Evolutionary conservation across 768 basidiomycete species (phyloP), one percentile per base, ranked within the genome.

Genomic region (Boletellus ananiceps): DNA sequence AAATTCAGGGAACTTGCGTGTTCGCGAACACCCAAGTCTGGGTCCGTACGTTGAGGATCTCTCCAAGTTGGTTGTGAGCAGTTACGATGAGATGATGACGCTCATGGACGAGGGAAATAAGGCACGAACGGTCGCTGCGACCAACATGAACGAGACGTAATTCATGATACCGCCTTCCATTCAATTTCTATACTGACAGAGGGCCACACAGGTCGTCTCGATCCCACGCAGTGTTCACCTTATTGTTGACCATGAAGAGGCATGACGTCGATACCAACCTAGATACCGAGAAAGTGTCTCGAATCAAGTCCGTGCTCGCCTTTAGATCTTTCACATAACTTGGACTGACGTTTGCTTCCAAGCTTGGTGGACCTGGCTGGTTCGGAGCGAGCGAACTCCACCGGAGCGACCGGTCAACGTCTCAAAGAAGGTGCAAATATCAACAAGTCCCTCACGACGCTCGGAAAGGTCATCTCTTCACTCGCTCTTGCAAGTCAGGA

Each of bases 41-140:
- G 93, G 93, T 5, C 95, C 96, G n/a, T 99, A 99, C 66, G 96
- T 99, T 44, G 96, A 99, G 71, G 93, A 95, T 72, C 76, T 99
- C 49, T 93, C 91, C 61, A 92, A 92, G 69, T 81, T 98, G 47
- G 86, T 86, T 25, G 96, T 98, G 39, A 84, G 80, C 63, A 87
- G 77, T 67, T 98, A 94, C 65, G 82, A 88, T 27, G 95, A 96
- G 66, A 96, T 99, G 88, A 95, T 96, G 88, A 92, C 86, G 5
- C 85, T 99, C 64, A 98, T 98, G 95, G 95, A 99, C 73, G 95
- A 99, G 68, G 95, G 95, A 34, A 99, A 97, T 70, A 97, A 98
- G 74, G 94, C 96, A 44, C 78, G 96, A 43, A 98, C 96, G 13
- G 95, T 99, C 19, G 96, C 96, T 18, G 94, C 96, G 21, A 99